These are phyloP conservation scores for Astragalus glycyphyllos DNA, from an alignment of 306 rosid genomes.

Conservation along the genomic window DNA sequence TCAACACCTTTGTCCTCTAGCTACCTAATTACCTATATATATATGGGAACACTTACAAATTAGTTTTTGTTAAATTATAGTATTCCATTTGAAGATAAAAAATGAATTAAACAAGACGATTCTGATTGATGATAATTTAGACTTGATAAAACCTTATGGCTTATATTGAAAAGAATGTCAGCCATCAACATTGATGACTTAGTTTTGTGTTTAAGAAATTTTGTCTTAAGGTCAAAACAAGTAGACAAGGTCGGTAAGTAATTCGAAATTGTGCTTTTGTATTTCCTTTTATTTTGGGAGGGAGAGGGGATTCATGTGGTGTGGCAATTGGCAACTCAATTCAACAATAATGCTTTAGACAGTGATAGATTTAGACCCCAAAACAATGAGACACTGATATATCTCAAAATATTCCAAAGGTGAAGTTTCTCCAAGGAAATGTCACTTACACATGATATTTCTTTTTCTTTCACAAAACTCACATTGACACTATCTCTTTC, in stretches of 20 bases:
- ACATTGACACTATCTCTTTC: not conserved
- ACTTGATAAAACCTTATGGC: slow-evolving; percentile 10
- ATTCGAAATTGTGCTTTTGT: slow-evolving; percentile 22
- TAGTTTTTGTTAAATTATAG: slow-evolving; percentile 3
- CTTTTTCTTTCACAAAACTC: not conserved
- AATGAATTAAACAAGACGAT: not conserved
- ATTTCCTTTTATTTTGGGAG: slow-evolving; percentile 37
- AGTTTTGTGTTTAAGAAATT: slow-evolving; percentile 28
- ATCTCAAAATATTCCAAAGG: not conserved
- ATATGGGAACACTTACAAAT: not conserved
- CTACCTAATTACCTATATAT: not conserved
- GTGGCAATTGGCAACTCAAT: not conserved
- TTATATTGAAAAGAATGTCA: slow-evolving; percentile 34
- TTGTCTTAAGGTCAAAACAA: slow-evolving; percentile 37
- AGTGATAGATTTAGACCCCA: not conserved
- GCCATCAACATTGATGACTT: slow-evolving; percentile 10
- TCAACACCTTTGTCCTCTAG: not conserved
- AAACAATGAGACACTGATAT: not conserved
- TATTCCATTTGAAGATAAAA: not conserved
- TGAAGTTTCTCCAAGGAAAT: not conserved
- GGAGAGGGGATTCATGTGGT: not conserved
- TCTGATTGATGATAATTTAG: not conserved
- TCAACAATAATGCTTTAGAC: slow-evolving; percentile 13
- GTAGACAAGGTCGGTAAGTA: slow-evolving; percentile 34
- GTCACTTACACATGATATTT: not conserved